Evolutionary conservation across 257 asterid genomes (phyloP), one percentile per base, ranked within the genome.

Genomic region (Handroanthus guayacan): DNA sequence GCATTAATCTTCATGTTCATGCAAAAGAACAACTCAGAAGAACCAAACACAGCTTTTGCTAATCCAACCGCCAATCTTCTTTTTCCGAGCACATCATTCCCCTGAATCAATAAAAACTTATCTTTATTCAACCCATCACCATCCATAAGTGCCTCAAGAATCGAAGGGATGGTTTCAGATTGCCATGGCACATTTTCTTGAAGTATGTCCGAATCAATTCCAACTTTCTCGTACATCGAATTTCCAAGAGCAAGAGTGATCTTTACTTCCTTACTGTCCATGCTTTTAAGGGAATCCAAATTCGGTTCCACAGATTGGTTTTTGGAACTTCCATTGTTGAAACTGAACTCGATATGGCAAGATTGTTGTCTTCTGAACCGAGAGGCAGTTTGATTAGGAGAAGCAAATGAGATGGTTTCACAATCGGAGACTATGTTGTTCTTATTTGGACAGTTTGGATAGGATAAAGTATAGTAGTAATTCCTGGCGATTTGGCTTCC

Each of bases 161-260:
- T 78, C 3, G 60, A 39, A 75, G 88, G 87, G 74, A 92, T 60
- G 39, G 16, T 60, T 31, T 84, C 88, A 2, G 79, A 75, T 75
- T 94, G 97, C 98, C 98, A 94, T 0, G 98, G 96, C 67, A 92
- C 79, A 44, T 88, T 87, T 66, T 92, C 92, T 72, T 67, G 81
- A 50, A 91, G 69, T 18, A 83, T 0, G 1, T 76, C 67, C 39
- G 90, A 5, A 31, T 56, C 62, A 3, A 48, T 68, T 48, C 85
- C 85, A 18, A 80, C 18, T 3, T 43, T 9, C 47, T 2, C 39
- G 34, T 77, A 71, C 55, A 67, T 48, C 37, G 90, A 87, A 74
- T 78, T 90, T 67, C 97, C 97, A 10, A 92, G 87, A 6, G 95
- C 95, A 13, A 92, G 87, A 0, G 91, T 89, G 77, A 85, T 90